Evolutionary conservation across 2,329 filamentous ascomycete species (phyloP).

Genomic region (Allantophomopsis cytisporea): DNA sequence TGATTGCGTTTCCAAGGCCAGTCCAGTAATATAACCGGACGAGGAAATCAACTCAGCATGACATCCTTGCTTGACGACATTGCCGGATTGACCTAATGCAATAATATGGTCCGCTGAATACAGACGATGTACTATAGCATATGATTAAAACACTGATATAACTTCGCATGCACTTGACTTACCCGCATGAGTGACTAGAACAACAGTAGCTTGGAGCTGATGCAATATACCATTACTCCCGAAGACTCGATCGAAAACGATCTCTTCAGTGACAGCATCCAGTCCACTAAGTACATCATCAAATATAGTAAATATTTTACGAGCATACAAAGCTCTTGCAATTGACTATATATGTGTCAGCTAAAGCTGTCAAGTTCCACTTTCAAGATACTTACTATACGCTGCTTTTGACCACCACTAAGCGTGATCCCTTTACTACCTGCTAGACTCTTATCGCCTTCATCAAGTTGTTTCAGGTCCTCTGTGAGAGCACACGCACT

Average conservation of each 20-base stretch:
- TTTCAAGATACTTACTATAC: slow-evolving; percentile 14
- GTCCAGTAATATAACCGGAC: slow-evolving; percentile 19
- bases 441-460: slow-evolving; percentile 11
- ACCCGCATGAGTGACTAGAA: slow-evolving; percentile 18
- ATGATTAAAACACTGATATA: too few species aligned
- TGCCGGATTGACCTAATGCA: slow-evolving; percentile 18
- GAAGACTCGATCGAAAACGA: slow-evolving; percentile 4
- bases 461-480: slow-evolving; percentile 7
- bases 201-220: slow-evolving; percentile 16
- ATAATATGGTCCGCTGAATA: slow-evolving; percentile 22
- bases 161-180: background rate
- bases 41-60: slow-evolving; percentile 18
- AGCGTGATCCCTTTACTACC: slow-evolving; percentile 15
- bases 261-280: slow-evolving; percentile 7
- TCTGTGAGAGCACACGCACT: slow-evolving; percentile 6
- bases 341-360: slow-evolving; percentile 6
- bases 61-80: slow-evolving; percentile 19
- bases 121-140: slow-evolving; percentile 4
- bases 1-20: too few species aligned
- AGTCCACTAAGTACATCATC: slow-evolving; percentile 11
- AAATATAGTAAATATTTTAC: slow-evolving; percentile 4
- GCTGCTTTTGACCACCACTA: slow-evolving; percentile 8
- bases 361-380: slow-evolving; percentile 4
- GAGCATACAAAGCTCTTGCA: slow-evolving; percentile 9
- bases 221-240: slow-evolving; percentile 3